Evolutionary conservation across 2,329 filamentous ascomycete genomes (phyloP).

Genomic region (Scopulariopsis brevicaulis): DNA sequence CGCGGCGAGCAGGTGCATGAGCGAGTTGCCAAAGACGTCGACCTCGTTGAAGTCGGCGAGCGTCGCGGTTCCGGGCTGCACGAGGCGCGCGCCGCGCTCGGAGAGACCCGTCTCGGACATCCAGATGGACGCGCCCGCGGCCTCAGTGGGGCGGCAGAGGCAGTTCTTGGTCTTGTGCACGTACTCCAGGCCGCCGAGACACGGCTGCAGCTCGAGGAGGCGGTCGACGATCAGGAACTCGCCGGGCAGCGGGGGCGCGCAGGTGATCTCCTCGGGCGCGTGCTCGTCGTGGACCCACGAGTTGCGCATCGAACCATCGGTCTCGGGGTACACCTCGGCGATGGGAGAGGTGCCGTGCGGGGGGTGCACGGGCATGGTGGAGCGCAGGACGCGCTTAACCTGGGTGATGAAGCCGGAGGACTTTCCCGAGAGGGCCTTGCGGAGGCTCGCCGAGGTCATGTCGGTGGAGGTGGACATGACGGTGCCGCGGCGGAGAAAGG

Average conservation of each 20-base stretch:
- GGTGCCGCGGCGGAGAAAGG: constrained; percentile 20
- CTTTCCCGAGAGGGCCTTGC: constrained; percentile 18
- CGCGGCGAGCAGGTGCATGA: constrained; percentile 33
- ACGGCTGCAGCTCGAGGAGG: constrained; percentile 9
- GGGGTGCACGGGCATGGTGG: constrained; percentile 17
- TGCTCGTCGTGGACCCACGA: constrained; percentile 18
- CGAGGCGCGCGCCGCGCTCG: neutral
- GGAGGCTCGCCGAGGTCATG: constrained; percentile 22
- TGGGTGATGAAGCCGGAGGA: constrained; percentile 20
- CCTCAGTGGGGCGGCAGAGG: constrained; percentile 14
- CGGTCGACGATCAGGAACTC: constrained; percentile 31
- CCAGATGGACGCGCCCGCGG: constrained; percentile 17
- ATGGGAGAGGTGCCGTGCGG: constrained; percentile 3
- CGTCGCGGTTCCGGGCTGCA: neutral
- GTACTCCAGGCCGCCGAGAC: constrained; percentile 8
- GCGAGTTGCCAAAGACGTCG: constrained; percentile 35
- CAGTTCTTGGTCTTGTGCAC: constrained; percentile 16
- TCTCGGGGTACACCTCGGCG: neutral
- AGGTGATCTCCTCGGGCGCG: constrained; percentile 10
- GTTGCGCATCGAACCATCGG: constrained; percentile 7
- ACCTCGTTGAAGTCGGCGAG: constrained; percentile 7
- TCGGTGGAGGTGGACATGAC: constrained; percentile 25
- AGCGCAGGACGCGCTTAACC: constrained; percentile 24
- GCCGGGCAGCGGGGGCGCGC: constrained; percentile 26
- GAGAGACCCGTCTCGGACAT: constrained; percentile 13